Base-by-base conservation (phyloP, 2,329 filamentous ascomycete genomes). In the Chaetothyriales sp. region DNA sequence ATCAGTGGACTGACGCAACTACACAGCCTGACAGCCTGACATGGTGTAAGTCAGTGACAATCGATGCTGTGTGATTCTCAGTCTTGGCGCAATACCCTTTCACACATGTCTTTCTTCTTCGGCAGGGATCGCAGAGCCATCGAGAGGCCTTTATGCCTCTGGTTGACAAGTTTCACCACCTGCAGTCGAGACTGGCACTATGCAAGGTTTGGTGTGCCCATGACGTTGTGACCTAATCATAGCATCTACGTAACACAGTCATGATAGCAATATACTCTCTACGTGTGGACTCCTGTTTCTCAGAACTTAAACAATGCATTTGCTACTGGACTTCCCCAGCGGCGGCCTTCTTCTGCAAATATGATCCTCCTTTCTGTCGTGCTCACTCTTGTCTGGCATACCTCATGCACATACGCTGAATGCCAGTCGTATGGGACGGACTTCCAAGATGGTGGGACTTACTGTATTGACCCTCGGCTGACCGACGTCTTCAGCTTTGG, bases 381-480 rank as follows among this genome's bases (percentile, higher is more conserved):
- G 45, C 40, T 51, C 25, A 7, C 43, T 43, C 19, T 47, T 37
- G 10, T 58, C 15, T 47, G 55, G n/a, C 19, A 37, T n/a, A 10
- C 51, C n/a, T 44, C 47, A n/a, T 25, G 33, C 40, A 37, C 49
- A 43, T 43, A 46, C 13, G 54, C 56, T 13, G 55, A 54, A 22
- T 60, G 57, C 46, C 37, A 51, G 29, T 60, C 58, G 5, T 60
- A 49, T 49, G 58, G 58, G 19, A 53, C 51, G 29, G 58, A 59
- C 43, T 59, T 54, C 40, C 52, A 59, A 6, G 51, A 60, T 50
- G 55, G 52, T 6, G 58, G 57, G 18, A 56, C 57, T 7, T 60
- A 60, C 47, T 60, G 57, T 25, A 52, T 60, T 44, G 56, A 60
- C 46, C 58, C 58, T 18, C 54, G 52, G 18, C 56, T 54, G 18